phyloP scores from a whole-genome alignment of 805 yeast genomes.

The Wilhelminamyces savonicus region DNA sequence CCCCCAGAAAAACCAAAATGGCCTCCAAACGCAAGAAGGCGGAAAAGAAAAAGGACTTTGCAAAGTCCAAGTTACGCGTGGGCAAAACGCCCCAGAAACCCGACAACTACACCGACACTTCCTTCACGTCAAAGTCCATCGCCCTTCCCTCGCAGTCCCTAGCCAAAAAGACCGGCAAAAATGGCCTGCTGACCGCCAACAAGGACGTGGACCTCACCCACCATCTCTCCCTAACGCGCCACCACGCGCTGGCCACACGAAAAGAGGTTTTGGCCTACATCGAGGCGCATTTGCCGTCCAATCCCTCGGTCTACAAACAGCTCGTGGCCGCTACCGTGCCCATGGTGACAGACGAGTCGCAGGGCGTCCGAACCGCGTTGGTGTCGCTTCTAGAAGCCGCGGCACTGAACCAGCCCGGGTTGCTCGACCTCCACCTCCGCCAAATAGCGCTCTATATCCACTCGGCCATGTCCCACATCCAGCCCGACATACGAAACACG shows the following conservation, averaged over 20 bases:
- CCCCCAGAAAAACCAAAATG: no score
- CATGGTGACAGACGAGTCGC: conserved; percentile 60
- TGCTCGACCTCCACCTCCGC: conserved; percentile 56
- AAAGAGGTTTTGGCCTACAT: conserved; percentile 61
- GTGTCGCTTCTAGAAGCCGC: conserved; percentile 42
- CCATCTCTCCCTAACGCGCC: conserved; percentile 64
- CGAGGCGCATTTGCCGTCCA: conserved; percentile 45
- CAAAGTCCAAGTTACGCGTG: conserved; percentile 74
- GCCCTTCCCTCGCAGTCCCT: conserved; percentile 42
- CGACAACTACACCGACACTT: conserved; percentile 76
- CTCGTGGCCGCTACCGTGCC: conserved; percentile 55
- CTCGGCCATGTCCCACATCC: conserved; percentile 91
- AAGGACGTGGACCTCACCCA: conserved; percentile 47
- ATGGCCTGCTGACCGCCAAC: conserved; percentile 5
- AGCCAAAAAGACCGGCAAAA: conserved; percentile 9
- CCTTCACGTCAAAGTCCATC: conserved; percentile 66
- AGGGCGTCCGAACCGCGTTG: conserved; percentile 55
- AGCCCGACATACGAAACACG: conserved; percentile 66
- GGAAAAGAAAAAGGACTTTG: conserved; percentile 69
- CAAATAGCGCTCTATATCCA: conserved; percentile 66
- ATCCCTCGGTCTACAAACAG: conserved; percentile 50
- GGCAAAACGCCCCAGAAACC: conserved; percentile 76
- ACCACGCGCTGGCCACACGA: conserved; percentile 64
- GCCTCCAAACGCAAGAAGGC: conserved; percentile 51
- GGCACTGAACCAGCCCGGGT: conserved; percentile 43